A percentile compares a stretch with the other conserved stretches of the same genome.
These are phyloP conservation scores for Tillandsia fasciculata DNA, from an alignment of 176 grass and related monocot genomes.

Conservation along the genomic window DNA sequence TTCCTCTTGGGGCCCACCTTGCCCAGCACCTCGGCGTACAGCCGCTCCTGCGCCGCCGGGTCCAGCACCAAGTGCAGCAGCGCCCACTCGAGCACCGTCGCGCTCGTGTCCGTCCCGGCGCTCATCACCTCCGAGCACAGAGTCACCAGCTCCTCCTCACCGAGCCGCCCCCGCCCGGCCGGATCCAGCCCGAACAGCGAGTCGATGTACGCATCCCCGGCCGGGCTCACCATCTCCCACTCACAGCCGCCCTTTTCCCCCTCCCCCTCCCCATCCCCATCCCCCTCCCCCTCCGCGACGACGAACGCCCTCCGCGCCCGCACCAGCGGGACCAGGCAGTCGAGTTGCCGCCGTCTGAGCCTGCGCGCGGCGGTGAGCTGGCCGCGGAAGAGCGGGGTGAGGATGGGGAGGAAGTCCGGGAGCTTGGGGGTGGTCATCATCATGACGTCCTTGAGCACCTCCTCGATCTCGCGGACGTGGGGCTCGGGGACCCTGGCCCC, in stretches of 20 bases:
- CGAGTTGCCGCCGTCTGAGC: slow-evolving; percentile 53
- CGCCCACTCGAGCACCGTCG: slow-evolving; percentile 76
- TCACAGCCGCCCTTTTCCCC: neutral
- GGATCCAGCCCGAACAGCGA: slow-evolving; percentile 81
- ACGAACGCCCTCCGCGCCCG: slow-evolving; percentile 55
- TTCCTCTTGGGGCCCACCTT: slow-evolving; percentile 32
- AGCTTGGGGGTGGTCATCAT: slow-evolving; percentile 80
- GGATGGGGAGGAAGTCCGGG: slow-evolving; percentile 69
- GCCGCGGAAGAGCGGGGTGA: slow-evolving; percentile 66
- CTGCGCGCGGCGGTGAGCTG: slow-evolving; percentile 46
- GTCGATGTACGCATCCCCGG: slow-evolving; percentile 90
- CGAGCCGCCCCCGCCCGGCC: slow-evolving; percentile 46
- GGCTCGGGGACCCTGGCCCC: slow-evolving; percentile 75
- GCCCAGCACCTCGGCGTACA: slow-evolving; percentile 54
- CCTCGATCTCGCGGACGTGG: slow-evolving; percentile 64
- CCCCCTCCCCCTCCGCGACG: slow-evolving; percentile 26
- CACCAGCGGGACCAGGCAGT: slow-evolving; percentile 66
- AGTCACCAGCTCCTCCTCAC: slow-evolving; percentile 82
- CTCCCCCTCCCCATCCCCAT: slow-evolving; percentile 5
- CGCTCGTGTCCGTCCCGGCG: slow-evolving; percentile 90
- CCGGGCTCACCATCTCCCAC: slow-evolving; percentile 67
- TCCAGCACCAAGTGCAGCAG: slow-evolving; percentile 87
- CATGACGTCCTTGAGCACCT: slow-evolving; percentile 97
- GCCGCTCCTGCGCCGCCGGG: slow-evolving; percentile 42
- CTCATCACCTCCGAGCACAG: slow-evolving; percentile 99